Evolutionary conservation across 163 green algal genomes (phyloP), one percentile per base, ranked within the genome.

Genomic region (Smithsoniella earleae): DNA sequence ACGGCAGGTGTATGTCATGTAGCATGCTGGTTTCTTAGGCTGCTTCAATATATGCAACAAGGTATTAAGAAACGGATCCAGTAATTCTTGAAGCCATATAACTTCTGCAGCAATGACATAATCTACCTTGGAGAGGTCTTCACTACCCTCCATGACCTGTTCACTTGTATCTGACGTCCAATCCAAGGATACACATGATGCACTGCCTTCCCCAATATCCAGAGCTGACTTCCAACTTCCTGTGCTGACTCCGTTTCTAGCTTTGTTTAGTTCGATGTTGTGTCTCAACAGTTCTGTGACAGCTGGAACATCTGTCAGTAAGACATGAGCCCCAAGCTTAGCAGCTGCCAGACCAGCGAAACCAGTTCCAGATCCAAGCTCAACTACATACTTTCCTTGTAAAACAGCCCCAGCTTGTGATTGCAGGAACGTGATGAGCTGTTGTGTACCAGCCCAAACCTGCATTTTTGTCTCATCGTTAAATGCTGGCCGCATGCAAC

Each of bases 331-430:
- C 0, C 85, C 85, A 16, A 77, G 43, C 0, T 79, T 75, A 36
- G 85, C 82, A 18, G 84, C 84, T 20, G 74, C 73, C 44, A 90
- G 64, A 1, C 85, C 85, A 4, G 79, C 79, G 16, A 90, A 76
- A 1, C 85, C 85, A 16, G 75, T 83, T 31, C 85, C 85, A 13
- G 78, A 78, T 8, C 85, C 85, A 58, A 90, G 74, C 74, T 90
- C 85, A 30, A 90, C 20, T 28, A 90, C 81, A 1, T 78, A 28
- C 31, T 78, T 77, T 1, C 83, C 85, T 6, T 66, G 22, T 46
- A 87, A 25, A 13, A 36, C 25, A 6, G 49, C 13, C 31, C 49
- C 33, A 25, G 31, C 49, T 64, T 25, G 8, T 13, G 49, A 64
- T 27, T 18, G 6, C 8, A 64, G 13, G 13, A 64, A 64, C 6